phyloP scores from a whole-genome alignment of 208 protist species.

The Porcisia hertigi region DNA sequence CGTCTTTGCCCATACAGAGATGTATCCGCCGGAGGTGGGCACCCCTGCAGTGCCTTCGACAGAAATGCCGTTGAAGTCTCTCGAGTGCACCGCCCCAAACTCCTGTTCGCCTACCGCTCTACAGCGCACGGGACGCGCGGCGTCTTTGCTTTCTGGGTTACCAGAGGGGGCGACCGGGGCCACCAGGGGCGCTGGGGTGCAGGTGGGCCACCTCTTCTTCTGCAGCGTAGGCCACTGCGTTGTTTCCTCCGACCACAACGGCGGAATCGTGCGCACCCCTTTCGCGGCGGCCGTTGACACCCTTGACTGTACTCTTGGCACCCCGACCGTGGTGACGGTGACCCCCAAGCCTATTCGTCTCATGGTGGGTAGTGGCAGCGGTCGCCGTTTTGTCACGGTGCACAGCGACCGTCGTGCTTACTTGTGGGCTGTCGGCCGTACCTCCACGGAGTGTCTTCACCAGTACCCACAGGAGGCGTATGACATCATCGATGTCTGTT shows the following conservation, averaged over 20 bases:
- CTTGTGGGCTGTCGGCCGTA: constrained; percentile 74
- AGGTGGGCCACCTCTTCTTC: constrained; percentile 61
- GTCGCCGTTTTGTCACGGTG: constrained; percentile 65
- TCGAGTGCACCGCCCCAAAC: not conserved
- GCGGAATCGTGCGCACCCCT: constrained; percentile 55
- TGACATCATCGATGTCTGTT: constrained; percentile 69
- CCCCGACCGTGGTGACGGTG: constrained; percentile 25
- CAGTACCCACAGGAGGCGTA: constrained; percentile 78
- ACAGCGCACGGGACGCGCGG: not conserved
- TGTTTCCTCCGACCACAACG: constrained; percentile 61
- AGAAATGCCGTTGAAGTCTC: not conserved
- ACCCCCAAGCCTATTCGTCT: constrained; percentile 46
- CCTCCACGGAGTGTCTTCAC: constrained; percentile 60
- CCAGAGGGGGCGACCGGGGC: not conserved
- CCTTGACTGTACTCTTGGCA: constrained; percentile 16
- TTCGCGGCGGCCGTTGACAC: constrained; percentile 28
- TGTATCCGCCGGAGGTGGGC: not conserved
- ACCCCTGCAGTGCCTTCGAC: not conserved
- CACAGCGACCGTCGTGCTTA: constrained; percentile 77
- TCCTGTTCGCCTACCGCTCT: not conserved
- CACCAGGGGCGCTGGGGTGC: not conserved
- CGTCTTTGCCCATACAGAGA: constrained; percentile 45
- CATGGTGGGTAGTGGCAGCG: constrained; percentile 44
- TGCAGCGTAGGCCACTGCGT: constrained; percentile 49
- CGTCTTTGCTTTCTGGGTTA: not conserved